These are phyloP conservation scores for Ceratobasidium sp. DNA, from an alignment of 1,284 basidiomycete genomes.

Conservation along the genomic window DNA sequence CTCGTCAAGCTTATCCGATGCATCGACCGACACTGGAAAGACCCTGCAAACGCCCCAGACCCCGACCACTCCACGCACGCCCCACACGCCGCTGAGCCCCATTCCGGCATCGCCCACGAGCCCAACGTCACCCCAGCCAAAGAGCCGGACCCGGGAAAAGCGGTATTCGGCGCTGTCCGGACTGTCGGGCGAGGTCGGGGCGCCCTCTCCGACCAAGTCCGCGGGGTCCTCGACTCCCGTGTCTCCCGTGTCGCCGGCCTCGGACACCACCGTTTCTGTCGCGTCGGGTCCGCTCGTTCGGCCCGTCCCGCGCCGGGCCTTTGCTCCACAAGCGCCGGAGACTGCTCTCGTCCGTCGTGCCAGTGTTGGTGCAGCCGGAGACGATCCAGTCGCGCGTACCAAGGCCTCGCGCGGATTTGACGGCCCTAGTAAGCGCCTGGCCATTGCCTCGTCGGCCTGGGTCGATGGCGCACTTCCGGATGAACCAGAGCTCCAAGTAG, in stretches of 20 bases:
- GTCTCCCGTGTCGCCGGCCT: slow-evolving; percentile 16
- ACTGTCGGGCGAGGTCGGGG: slow-evolving; percentile 11
- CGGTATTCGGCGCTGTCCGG: slow-evolving; percentile 20
- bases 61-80: slow-evolving; percentile 3
- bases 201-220: slow-evolving; percentile 10
- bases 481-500: neutral
- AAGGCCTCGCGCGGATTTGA: slow-evolving; percentile 25
- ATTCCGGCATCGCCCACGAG: slow-evolving; percentile 28
- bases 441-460: slow-evolving; percentile 16
- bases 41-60: slow-evolving; percentile 4
- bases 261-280: slow-evolving; percentile 16
- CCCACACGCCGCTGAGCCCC: slow-evolving; percentile 18
- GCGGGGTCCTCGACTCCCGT: neutral
- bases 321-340: neutral
- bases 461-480: slow-evolving; percentile 1
- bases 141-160: slow-evolving; percentile 12
- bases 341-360: neutral
- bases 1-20: slow-evolving; percentile 23
- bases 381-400: slow-evolving; percentile 15
- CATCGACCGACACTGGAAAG: slow-evolving; percentile 19
- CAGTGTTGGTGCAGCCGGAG: neutral
- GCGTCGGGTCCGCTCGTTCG: slow-evolving; percentile 6
- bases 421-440: neutral
- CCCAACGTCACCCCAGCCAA: slow-evolving; percentile 19
- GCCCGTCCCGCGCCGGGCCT: slow-evolving; percentile 14